These are phyloP conservation scores for Pichia kluyveri DNA, from an alignment of 805 yeast genomes.

Conservation along the genomic window DNA sequence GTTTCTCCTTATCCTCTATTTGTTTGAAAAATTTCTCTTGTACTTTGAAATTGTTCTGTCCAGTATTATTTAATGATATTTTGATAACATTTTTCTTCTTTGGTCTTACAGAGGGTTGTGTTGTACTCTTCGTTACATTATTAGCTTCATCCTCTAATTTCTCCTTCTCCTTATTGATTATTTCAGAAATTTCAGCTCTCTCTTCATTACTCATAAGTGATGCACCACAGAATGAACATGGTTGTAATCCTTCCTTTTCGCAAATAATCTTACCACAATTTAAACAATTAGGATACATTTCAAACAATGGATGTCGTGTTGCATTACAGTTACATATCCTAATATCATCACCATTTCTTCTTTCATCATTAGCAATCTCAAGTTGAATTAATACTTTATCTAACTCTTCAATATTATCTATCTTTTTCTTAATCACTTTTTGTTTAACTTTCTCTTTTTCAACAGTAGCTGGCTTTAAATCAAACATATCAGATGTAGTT, in stretches of 20 bases:
- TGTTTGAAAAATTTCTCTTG: constrained; percentile 57
- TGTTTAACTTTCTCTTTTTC: constrained; percentile 14
- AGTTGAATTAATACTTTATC: constrained; percentile 39
- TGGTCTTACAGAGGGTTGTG: constrained; percentile 10
- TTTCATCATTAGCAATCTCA: constrained; percentile 24
- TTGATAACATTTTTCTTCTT: constrained; percentile 40
- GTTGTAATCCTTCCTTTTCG: constrained; percentile 80
- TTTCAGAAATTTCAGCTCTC: constrained; percentile 41
- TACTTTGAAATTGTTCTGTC: constrained; percentile 55
- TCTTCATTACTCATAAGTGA: constrained; percentile 60
- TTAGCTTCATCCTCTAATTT: constrained; percentile 27
- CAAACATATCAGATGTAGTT: constrained; percentile 41
- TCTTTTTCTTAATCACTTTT: constrained; percentile 31
- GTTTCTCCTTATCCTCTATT: constrained; percentile 41
- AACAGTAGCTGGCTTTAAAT: constrained; percentile 23
- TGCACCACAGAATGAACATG: constrained; percentile 75
- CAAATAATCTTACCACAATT: constrained; percentile 94
- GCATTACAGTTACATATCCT: constrained; percentile 74
- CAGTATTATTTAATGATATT: constrained; percentile 48
- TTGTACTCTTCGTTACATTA: background rate
- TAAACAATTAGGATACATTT: constrained; percentile 86
- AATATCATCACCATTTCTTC: constrained; percentile 4
- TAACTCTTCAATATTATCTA: constrained; percentile 41
- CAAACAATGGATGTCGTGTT: constrained; percentile 77
- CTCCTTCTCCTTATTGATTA: constrained; percentile 46